Evolutionary conservation across 495 filamentous ascomycete species (phyloP), one percentile per base, ranked within the genome.

Genomic region (Penicillium flavigenum): DNA sequence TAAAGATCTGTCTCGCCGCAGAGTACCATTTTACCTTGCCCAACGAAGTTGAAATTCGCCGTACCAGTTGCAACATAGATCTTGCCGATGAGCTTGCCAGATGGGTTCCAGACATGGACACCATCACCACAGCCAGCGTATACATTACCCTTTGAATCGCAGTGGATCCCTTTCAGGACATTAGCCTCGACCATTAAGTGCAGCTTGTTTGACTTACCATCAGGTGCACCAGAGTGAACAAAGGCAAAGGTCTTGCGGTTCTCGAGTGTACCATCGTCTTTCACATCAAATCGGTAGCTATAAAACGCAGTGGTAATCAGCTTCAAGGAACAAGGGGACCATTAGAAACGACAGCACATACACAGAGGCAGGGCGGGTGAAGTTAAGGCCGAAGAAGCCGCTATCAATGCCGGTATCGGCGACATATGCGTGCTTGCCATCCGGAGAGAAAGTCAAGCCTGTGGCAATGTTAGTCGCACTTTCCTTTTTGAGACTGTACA

Each of bases 21-120:
- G 19, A 83, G 76, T 3, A 82, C 70, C 72, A 85, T 75, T 45
- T 78, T 66, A 0, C 81, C 82, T 11, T 76, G 70, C 14, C 81
- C 75, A 10, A 77, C 82, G 51, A 84, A 85, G 58, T 82, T 78
- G 68, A 85, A 84, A 66, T 84, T 84, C 32, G 79, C 79, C 3
- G 72, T 67, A 1, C 64, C 68, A 5, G 65, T 53, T 19, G 69
- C 70, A 8, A 74, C 53, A 38, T 64, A 78, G 19, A 85, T 82
- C 69, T 84, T 86, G 14, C 75, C 76, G 39, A 79, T 64, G 44
- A 79, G 59, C 57, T 66, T 74, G 19, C 72, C 76, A 5, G 64
- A 71, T 2, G 59, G 60, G 43, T 72, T 72, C 71, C 75, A 77
- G 10, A 80, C 68, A 14, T 77, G 73, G 19, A 80, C 62, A 2